These are phyloP conservation scores for Schwanniomyces sp. DNA, from an alignment of 805 yeast species.

Conservation along the genomic window DNA sequence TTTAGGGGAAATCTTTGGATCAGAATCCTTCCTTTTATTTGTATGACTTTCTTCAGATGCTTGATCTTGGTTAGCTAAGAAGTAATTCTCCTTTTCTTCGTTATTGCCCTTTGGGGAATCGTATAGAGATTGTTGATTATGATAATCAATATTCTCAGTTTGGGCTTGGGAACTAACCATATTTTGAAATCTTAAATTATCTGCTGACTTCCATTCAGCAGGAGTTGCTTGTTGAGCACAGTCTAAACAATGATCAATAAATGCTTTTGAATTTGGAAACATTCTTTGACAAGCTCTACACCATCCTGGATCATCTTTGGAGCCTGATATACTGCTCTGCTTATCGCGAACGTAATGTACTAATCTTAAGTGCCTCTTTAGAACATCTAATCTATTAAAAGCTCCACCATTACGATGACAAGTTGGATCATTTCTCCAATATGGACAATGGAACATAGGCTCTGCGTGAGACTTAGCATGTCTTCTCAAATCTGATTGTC, in stretches of 20 bases:
- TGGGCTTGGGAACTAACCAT: neutral
- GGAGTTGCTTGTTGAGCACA: constrained; percentile 47
- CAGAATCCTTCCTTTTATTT: neutral
- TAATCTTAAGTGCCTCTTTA: constrained; percentile 67
- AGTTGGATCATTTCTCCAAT: constrained; percentile 64
- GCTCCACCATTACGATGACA: constrained; percentile 79
- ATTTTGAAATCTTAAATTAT: neutral
- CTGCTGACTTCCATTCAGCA: constrained; percentile 19
- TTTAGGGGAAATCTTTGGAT: neutral
- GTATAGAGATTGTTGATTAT: constrained; percentile 2
- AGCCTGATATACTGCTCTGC: constrained; percentile 22
- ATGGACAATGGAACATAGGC: constrained; percentile 73
- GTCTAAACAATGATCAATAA: constrained; percentile 62
- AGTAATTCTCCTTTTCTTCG: constrained; percentile 5
- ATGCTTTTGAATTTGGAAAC: constrained; percentile 54
- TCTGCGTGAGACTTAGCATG: constrained; percentile 65
- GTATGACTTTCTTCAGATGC: neutral
- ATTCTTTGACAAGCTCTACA: constrained; percentile 63
- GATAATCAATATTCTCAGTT: neutral
- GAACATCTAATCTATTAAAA: constrained; percentile 70
- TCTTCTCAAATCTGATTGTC: constrained; percentile 68
- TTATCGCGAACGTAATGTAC: constrained; percentile 63
- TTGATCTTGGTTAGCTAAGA: neutral
- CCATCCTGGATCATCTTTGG: constrained; percentile 59
- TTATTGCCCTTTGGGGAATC: constrained; percentile 2